Evolutionary conservation across 768 basidiomycete species (phyloP), one percentile per base, ranked within the genome.

Genomic region (Xerocomellus dryophilus): DNA sequence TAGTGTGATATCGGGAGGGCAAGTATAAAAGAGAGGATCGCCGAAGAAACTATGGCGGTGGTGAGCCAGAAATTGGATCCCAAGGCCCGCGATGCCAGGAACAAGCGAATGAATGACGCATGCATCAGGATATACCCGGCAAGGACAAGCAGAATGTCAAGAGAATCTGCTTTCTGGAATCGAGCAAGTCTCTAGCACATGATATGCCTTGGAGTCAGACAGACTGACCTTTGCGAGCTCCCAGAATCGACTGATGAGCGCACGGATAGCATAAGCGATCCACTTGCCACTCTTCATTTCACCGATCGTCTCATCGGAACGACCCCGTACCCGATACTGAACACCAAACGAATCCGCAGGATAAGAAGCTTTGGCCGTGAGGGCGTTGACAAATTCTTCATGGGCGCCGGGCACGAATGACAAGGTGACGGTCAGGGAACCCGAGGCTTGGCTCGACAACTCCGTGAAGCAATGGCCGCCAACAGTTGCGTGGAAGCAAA

Each of bases 121-220:
- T 98, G 94, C 97, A 99, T 98, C 42, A 98, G 79, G 49, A 95
- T 73, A 70, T 98, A 98, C 14, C 96, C 97, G 11, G 90, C 79
- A 18, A 98, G 81, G 62, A 99, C 93, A 58, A 98, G 85, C 49
- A 96, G 77, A 64, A 99, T 98, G 72, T 99, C 97, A 21, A 95
- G 82, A 1, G 93, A 94, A 71, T 97, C 92, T 11, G 97, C 94
- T 76, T 93, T 92, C 84, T 90, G 72, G 12, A 51, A 34, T 62
- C 55, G 20, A 40, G 53, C 51, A 54, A 62, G 47, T 64, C 18
- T 50, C 66, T 9, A 59, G 39, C 8, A 32, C 27, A 42, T 17
- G 20, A 14, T 15, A 32, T 23, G 49, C 35, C 11, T 15, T 53
- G 5, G 47, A 15, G 25, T 35, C 53, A 17, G 52, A 64, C 50